These are phyloP conservation scores for Ophiostoma angusticollis DNA, from an alignment of 2,329 filamentous ascomycete species.

Conservation along the genomic window DNA sequence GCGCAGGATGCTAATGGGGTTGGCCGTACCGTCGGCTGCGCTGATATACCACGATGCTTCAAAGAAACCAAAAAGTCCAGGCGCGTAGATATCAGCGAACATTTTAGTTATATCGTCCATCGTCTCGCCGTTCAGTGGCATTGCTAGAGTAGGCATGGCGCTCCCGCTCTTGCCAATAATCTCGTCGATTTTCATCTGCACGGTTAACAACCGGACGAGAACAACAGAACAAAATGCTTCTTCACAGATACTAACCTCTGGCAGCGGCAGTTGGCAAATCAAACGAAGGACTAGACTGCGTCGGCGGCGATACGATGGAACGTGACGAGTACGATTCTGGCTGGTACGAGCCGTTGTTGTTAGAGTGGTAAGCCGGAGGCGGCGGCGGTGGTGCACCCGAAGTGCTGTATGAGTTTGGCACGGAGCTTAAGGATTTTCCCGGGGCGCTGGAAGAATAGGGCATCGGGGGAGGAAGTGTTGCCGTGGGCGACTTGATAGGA, in stretches of 20 bases:
- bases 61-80: slow-evolving; percentile 60
- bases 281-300: background rate
- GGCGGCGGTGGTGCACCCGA: background rate
- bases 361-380: background rate
- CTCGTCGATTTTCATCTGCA: slow-evolving; percentile 61
- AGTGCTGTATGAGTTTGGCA: slow-evolving; percentile 1
- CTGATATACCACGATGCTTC: slow-evolving; percentile 73
- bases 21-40: slow-evolving; percentile 26
- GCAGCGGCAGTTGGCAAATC: background rate
- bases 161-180: slow-evolving; percentile 52
- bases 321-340: slow-evolving; percentile 4
- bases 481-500: slow-evolving; percentile 2
- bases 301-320: slow-evolving; percentile 1
- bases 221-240: no score
- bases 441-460: background rate
- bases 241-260: slow-evolving; percentile 19
- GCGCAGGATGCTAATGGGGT: slow-evolving; percentile 32
- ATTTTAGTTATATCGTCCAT: slow-evolving; percentile 57
- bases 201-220: no score
- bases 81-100: slow-evolving; percentile 62
- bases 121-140: slow-evolving; percentile 36
- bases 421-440: slow-evolving; percentile 9
- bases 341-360: background rate
- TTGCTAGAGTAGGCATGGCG: slow-evolving; percentile 40
- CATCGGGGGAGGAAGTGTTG: background rate